Base-by-base conservation (phyloP, 2,329 filamentous ascomycete genomes). In the Paraphaeosphaeria sporulosa region DNA sequence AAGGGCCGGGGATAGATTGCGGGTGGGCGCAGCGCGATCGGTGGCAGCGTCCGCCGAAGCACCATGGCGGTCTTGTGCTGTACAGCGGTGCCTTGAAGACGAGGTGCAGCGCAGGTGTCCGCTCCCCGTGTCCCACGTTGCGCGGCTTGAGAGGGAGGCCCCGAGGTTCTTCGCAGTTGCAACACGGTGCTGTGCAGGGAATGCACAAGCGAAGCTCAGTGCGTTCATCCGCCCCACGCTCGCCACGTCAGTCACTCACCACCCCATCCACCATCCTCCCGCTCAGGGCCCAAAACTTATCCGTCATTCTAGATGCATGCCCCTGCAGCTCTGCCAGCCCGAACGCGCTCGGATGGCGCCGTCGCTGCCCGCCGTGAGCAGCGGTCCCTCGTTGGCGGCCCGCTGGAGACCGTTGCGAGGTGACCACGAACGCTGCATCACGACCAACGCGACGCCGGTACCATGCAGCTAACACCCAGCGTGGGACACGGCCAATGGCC, bases 261-360 rank as follows among this genome's bases (percentile, higher is more conserved):
- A 63, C 67, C 62, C 64, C 69, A 70, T 70, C 62, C 64, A 32
- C 30, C 69, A 69, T 69, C 71, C 70, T 64, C 66, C 62, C 59
- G 52, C 61, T 66, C 65, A 61, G 40, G n/a, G 19, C 42, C 19
- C 42, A 44, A 44, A 40, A 6, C 64, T 64, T 64, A 63, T 64
- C 52, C 42, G 17, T 21, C 25, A 36, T 60, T 61, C 64, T 59
- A 61, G 54, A 64, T 61, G 63, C 58, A 55, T 58, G 67, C 69
- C 71, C 72, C 66, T 75, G 73, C 71, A 72, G 64, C 60, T 62
- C 67, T 66, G 67, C 65, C 67, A 66, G 61, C 63, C 67, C 60
- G 59, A 61, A 25, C 55, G 60, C 51, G 52, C 44, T 30, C 61
- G 62, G 55, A 66, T 64, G 65, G 63, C 60, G 61, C 60, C 67